A percentile compares a stretch with the other conserved stretches of the same genome.
phyloP scores from a whole-genome alignment of 176 grass and related monocot species.

The Zea luxurians region DNA sequence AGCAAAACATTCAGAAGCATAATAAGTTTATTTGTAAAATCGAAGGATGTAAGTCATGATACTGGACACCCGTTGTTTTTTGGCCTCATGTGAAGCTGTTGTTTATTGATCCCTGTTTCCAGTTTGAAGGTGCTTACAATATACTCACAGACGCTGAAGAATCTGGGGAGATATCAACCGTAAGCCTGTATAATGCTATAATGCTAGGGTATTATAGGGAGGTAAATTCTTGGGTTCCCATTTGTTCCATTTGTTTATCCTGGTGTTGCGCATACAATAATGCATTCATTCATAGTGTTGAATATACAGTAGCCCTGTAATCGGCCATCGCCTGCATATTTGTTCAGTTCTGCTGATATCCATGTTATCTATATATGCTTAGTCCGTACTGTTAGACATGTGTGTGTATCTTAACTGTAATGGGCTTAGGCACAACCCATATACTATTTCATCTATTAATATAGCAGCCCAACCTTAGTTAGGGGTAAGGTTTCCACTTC shows the following conservation, averaged over 20 bases:
- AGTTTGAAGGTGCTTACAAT: slow-evolving; percentile 88
- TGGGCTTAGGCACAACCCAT: too few relatives aligned
- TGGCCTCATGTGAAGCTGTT: slow-evolving; percentile 30
- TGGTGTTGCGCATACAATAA: slow-evolving; percentile 15
- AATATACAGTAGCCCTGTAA: slow-evolving; percentile 21
- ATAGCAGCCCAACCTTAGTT: too few relatives aligned
- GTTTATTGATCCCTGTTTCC: slow-evolving; percentile 42
- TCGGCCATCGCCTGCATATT: slow-evolving; percentile 29
- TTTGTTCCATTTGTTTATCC: slow-evolving; percentile 38
- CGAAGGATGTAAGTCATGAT: slow-evolving; percentile 87
- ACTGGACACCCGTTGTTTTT: slow-evolving; percentile 26
- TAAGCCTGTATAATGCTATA: slow-evolving; percentile 87
- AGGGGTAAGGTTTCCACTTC: too few relatives aligned
- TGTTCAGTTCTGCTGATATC: slow-evolving; percentile 32
- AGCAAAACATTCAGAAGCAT: slow-evolving; percentile 71
- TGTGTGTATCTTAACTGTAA: too few relatives aligned
- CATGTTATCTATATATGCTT: slow-evolving; percentile 31
- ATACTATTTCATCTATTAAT: too few relatives aligned
- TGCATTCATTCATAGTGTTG: slow-evolving; percentile 13
- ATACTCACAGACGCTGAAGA: slow-evolving; percentile 65
- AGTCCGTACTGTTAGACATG: not conserved
- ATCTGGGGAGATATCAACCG: slow-evolving; percentile 57
- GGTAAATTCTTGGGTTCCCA: slow-evolving; percentile 43
- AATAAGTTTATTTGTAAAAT: slow-evolving; percentile 71
- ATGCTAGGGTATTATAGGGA: slow-evolving; percentile 81